A percentile compares a stretch with the other conserved stretches of the same genome.
phyloP scores from a whole-genome alignment of 2,329 filamentous ascomycete genomes.

The Plenodomus tracheiphilus region DNA sequence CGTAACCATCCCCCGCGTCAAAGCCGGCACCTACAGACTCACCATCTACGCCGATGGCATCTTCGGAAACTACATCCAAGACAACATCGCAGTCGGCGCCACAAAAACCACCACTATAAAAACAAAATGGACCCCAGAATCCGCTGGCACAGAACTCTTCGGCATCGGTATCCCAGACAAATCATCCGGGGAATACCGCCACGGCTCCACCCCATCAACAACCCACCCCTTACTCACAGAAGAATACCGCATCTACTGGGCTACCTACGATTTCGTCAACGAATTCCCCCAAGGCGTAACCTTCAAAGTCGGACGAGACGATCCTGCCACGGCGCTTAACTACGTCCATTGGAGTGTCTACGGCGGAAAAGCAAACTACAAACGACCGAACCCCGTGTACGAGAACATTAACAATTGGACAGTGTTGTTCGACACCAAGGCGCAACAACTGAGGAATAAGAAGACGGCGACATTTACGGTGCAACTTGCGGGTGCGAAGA shows the following conservation, averaged over 20 bases:
- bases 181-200: conserved; percentile 61
- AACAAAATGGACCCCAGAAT: conserved; percentile 57
- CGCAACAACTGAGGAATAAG: conserved; percentile 44
- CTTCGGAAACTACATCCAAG: conserved; percentile 62
- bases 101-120: conserved; percentile 41
- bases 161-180: conserved; percentile 66
- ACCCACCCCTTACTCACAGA: conserved; percentile 57
- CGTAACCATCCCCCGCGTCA: conserved; percentile 58
- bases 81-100: conserved; percentile 52
- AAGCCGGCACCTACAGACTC: conserved; percentile 62
- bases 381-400: conserved; percentile 48
- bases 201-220: conserved; percentile 57
- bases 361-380: conserved; percentile 57
- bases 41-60: conserved; percentile 65
- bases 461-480: conserved; percentile 62
- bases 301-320: conserved; percentile 60
- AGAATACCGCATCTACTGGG: conserved; percentile 65
- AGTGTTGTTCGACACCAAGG: conserved; percentile 13
- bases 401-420: conserved; percentile 40
- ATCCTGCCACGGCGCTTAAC: conserved; percentile 58
- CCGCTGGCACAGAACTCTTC: conserved; percentile 61
- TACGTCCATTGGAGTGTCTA: conserved; percentile 69
- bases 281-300: conserved; percentile 63
- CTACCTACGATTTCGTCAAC: conserved; percentile 59
- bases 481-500: conserved; percentile 65